Percentiles rank a stretch among this genome's conserved stretches.
Conservation (phyloP, 306 rosid species). For the Fragaria iinumae region DNA sequence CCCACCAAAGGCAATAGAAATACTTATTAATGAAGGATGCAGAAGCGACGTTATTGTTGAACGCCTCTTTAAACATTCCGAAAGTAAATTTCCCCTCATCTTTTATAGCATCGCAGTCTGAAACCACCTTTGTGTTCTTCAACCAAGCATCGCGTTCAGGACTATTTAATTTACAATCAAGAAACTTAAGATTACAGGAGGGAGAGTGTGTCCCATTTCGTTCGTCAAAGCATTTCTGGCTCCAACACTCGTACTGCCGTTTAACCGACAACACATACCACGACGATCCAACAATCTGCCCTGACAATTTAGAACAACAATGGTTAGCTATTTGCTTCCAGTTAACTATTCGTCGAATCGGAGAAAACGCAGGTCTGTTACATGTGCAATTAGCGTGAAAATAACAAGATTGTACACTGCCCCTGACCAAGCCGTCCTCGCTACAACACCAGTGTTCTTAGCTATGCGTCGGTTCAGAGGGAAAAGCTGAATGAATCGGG, state of each 20-base stretch:
- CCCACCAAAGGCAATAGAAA: constrained; percentile 97
- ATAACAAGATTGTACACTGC: constrained; percentile 78
- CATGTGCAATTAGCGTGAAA: constrained; percentile 75
- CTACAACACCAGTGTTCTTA: constrained; percentile 71
- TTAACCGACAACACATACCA: constrained; percentile 86
- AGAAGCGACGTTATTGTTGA: constrained; percentile 60
- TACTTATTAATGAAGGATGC: constrained; percentile 53
- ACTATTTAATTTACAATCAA: constrained; percentile 41
- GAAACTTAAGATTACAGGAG: constrained; percentile 52
- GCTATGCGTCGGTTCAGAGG: constrained; percentile 67
- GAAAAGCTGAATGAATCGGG: constrained; percentile 66
- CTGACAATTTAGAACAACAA: constrained; percentile 30
- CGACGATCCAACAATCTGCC: constrained; percentile 82
- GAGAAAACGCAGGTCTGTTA: constrained; percentile 8
- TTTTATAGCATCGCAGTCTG: constrained; percentile 53
- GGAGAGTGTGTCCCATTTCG: constrained; percentile 69
- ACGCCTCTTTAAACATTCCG: constrained; percentile 85
- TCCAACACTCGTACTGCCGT: constrained; percentile 77
- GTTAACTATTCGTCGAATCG: background rate
- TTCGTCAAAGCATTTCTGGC: constrained; percentile 46
- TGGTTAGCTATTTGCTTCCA: background rate
- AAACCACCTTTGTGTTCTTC: constrained; percentile 36
- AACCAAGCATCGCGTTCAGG: constrained; percentile 58
- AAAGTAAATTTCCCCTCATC: constrained; percentile 47
- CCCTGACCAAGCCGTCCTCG: constrained; percentile 79